Base-by-base conservation (phyloP, 768 basidiomycete genomes). In the Udeniomyces megalosporus region DNA sequence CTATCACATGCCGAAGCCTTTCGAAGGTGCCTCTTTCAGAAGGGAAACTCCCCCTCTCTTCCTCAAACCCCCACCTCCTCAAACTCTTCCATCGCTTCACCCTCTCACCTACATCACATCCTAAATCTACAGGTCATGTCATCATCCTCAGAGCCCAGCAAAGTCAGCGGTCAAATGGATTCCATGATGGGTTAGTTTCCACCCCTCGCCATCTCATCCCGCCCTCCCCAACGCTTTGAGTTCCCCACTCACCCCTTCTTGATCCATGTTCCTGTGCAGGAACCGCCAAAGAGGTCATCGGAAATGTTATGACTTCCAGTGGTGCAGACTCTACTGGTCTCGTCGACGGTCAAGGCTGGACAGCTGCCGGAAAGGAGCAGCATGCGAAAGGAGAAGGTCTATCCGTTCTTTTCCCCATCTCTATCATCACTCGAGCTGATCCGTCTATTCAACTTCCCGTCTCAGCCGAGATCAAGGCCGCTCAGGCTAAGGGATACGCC, bases 351-450 rank as follows among this genome's bases (percentile, higher is more conserved):
- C 64, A 72, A 65, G 61, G 73, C 1, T 81, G 78, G 81, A 49
- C 68, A 51, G 68, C 75, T 55, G 70, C 77, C 48, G 80, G 80
- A 15, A 76, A 76, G 53, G 69, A 82, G 50, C 80, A 81, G 67
- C 80, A 81, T 61, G 69, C 70, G 17, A 69, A 75, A 67, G 80
- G 80, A 61, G 77, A 80, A 71, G 70, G 70, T 56, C 77, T 79
- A 71, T 74, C 47, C 38, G 45, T 24, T 24, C 3, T 51, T 24
- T 5, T 48, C 24, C 17, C 24, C n/a, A n/a, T n/a, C n/a, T n/a
- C n/a, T n/a, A 24, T n/a, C 29, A 3, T 31, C 17, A 17, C 12
- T 10, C 15, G 15, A 5, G 20, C 48, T 42, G 22, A 14, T 14
- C 7, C 45, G 17, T 20, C 38, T n/a, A 2, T n/a, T n/a, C n/a